A percentile compares a stretch with the other conserved stretches of the same genome.
phyloP scores from a whole-genome alignment of 192 early-diverging fungal genomes.

The Coemansia sp. region DNA sequence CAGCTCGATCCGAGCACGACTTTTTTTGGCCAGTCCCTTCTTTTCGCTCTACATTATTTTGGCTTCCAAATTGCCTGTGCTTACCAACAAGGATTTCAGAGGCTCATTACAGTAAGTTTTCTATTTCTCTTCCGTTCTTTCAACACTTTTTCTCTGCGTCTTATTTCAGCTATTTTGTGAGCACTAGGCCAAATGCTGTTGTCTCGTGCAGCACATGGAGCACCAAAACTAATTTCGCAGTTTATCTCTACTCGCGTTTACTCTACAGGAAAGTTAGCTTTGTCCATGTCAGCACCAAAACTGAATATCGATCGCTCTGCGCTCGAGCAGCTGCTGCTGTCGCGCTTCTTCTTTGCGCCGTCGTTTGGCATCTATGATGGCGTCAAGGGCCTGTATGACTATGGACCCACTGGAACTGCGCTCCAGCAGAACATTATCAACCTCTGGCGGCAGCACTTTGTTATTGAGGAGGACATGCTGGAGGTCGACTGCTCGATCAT shows the following conservation, averaged over 20 bases:
- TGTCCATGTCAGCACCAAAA: conserved; percentile 29
- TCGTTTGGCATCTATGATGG: conserved; percentile 95
- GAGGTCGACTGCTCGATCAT: conserved; percentile 98
- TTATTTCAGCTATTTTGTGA: not conserved
- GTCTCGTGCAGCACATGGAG: not conserved
- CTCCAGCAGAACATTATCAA: conserved; percentile 87
- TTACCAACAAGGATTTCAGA: not conserved
- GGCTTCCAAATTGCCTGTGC: not conserved
- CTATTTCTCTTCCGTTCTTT: not conserved
- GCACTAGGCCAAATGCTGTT: conserved; percentile 2
- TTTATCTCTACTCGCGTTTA: conserved; percentile 10
- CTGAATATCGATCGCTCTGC: conserved; percentile 60
- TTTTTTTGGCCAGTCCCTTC: not conserved
- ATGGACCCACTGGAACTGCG: conserved; percentile 91
- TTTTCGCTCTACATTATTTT: not conserved
- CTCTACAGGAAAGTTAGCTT: conserved; percentile 25
- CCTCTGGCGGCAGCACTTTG: conserved; percentile 94
- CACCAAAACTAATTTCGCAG: conserved; percentile 8
- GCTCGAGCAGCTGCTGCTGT: conserved; percentile 75
- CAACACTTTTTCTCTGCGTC: not conserved
- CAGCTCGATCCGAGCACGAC: not conserved
- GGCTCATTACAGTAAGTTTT: conserved; percentile 8
- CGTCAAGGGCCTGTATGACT: conserved; percentile 96
- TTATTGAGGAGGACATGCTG: conserved; percentile 99
- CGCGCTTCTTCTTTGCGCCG: conserved; percentile 96